Conservation (phyloP, 2,329 filamentous ascomycete species). For the Bretziella fagacearum region DNA sequence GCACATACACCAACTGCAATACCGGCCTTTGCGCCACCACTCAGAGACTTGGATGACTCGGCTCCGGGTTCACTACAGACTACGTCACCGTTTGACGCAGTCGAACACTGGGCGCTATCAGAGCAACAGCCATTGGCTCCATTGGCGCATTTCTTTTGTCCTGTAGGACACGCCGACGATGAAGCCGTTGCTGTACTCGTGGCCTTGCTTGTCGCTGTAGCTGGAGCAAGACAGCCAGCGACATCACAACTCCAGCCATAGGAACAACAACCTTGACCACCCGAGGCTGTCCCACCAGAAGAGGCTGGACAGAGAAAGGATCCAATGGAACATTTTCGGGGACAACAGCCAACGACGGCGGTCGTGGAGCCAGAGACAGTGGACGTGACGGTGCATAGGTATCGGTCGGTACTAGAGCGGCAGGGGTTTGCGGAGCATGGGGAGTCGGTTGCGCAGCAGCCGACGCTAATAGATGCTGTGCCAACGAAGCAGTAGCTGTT, state of each 20-base stretch:
- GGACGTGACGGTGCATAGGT: slow-evolving; percentile 15
- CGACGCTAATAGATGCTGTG: slow-evolving; percentile 18
- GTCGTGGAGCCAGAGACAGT: neutral
- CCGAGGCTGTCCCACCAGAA: slow-evolving; percentile 23
- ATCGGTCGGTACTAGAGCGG: slow-evolving; percentile 19
- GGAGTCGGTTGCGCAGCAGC: slow-evolving; percentile 18
- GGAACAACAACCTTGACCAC: slow-evolving; percentile 28
- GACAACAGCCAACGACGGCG: slow-evolving; percentile 22
- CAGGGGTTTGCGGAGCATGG: slow-evolving; percentile 15
- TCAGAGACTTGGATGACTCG: slow-evolving; percentile 23
- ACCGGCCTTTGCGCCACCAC: slow-evolving; percentile 35
- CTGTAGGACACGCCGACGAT: slow-evolving; percentile 29
- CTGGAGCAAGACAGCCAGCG: slow-evolving; percentile 23
- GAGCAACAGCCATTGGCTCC: slow-evolving; percentile 33
- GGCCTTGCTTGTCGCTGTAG: slow-evolving; percentile 15
- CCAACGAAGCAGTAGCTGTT: slow-evolving; percentile 30
- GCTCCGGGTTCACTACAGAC: slow-evolving; percentile 23
- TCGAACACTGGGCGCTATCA: slow-evolving; percentile 27
- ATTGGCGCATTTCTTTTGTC: slow-evolving; percentile 28
- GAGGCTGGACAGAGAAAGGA: slow-evolving; percentile 28
- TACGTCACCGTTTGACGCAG: slow-evolving; percentile 20
- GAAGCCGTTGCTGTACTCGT: slow-evolving; percentile 19
- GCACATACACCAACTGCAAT: slow-evolving; percentile 37
- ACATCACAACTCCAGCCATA: slow-evolving; percentile 28
- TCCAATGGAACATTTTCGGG: slow-evolving; percentile 25